Percentiles rank a stretch among this genome's conserved stretches.
Evolutionary conservation across 1,139 yeast genomes (phyloP).

Genomic region (Arxiozyma heterogenica): DNA sequence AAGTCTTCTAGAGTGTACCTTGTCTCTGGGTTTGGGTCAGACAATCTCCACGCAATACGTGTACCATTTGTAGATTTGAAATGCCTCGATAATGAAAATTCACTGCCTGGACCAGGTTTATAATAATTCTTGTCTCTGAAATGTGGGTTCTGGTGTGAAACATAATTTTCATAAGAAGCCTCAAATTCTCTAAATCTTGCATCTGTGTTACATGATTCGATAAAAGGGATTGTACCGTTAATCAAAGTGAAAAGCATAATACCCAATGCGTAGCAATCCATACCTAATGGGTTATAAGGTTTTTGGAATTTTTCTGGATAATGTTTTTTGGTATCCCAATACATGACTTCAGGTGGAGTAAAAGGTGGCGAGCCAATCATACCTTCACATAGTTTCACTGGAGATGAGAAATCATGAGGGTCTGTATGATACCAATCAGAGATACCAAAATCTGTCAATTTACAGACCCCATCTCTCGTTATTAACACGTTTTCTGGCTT

Average conservation of each 20-base stretch:
- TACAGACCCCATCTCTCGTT: constrained; percentile 46
- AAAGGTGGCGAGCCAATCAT: constrained; percentile 76
- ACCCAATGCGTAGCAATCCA: constrained; percentile 72
- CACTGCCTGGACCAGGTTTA: constrained; percentile 55
- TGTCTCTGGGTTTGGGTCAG: constrained; percentile 49
- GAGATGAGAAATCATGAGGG: constrained; percentile 45
- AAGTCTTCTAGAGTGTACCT: constrained; percentile 49
- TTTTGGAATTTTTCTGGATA: constrained; percentile 26
- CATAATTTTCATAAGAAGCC: constrained; percentile 43
- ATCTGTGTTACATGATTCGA: constrained; percentile 43
- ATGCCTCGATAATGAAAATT: constrained; percentile 54
- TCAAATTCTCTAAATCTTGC: constrained; percentile 50
- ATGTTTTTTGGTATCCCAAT: constrained; percentile 34
- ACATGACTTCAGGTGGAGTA: constrained; percentile 69
- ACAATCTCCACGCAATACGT: constrained; percentile 64
- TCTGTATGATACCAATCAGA: constrained; percentile 54
- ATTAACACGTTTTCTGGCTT: constrained; percentile 87
- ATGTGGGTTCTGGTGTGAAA: constrained; percentile 39
- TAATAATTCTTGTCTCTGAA: constrained; percentile 43
- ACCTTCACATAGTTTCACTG: constrained; percentile 36
- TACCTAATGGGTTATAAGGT: constrained; percentile 55
- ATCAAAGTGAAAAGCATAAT: constrained; percentile 52
- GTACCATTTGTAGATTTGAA: constrained; percentile 54
- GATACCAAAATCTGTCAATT: constrained; percentile 71
- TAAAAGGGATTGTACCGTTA: constrained; percentile 54